These are phyloP conservation scores for Daldinia bambusicola DNA, from an alignment of 495 filamentous ascomycete genomes.

Conservation along the genomic window DNA sequence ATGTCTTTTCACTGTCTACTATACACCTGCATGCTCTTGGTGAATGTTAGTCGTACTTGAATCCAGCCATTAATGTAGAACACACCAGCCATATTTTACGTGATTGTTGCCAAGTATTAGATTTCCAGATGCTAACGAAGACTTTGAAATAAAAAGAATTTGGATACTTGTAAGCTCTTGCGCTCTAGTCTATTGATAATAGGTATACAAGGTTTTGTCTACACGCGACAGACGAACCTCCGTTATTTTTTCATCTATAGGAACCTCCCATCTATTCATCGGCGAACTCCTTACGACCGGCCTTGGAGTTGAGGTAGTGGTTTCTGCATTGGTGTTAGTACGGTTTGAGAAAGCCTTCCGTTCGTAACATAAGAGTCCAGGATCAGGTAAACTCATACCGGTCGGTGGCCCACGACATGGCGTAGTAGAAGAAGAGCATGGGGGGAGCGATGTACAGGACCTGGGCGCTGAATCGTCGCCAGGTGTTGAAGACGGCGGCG, in stretches of 20 bases:
- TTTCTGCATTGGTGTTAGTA: slow-evolving; percentile 67
- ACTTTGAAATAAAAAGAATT: slow-evolving; percentile 17
- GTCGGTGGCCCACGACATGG: slow-evolving; percentile 87
- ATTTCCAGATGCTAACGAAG: too few species aligned
- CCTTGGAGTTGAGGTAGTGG: slow-evolving; percentile 92
- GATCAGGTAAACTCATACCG: slow-evolving; percentile 67
- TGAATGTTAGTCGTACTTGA: too few species aligned
- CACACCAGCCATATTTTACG: too few species aligned
- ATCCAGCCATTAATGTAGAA: too few species aligned
- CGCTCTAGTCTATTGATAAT: slow-evolving; percentile 43
- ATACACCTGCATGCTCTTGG: too few species aligned
- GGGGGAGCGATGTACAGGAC: slow-evolving; percentile 86
- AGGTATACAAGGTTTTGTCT: slow-evolving; percentile 48
- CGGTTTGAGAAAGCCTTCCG: not conserved
- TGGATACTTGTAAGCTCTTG: slow-evolving; percentile 28
- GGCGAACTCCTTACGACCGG: slow-evolving; percentile 71
- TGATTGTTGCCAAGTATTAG: too few species aligned
- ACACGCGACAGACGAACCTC: slow-evolving; percentile 27
- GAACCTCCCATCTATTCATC: slow-evolving; percentile 50
- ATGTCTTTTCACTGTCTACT: too few species aligned
- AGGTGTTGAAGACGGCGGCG: slow-evolving; percentile 71
- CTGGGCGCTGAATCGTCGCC: slow-evolving; percentile 69
- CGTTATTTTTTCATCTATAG: slow-evolving; percentile 21
- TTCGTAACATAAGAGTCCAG: not conserved
- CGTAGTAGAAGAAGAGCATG: slow-evolving; percentile 75